Evolutionary conservation across 2,329 filamentous ascomycete genomes (phyloP).

Genomic region (Exophiala aquamarina): DNA sequence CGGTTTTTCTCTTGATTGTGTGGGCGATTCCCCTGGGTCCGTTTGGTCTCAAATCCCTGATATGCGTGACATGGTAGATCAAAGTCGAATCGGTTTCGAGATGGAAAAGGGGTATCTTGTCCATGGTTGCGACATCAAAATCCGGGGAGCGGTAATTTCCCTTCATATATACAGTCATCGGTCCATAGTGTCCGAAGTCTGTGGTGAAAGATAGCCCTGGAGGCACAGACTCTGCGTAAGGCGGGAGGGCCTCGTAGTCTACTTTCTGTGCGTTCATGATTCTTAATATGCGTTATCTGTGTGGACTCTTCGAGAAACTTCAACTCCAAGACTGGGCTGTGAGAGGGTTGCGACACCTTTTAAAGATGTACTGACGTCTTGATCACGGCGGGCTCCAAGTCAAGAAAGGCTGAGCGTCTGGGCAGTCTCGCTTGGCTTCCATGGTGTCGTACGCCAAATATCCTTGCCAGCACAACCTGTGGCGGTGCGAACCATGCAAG

Average conservation of each 20-base stretch:
- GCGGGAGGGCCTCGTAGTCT: background rate
- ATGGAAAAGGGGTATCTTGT: background rate
- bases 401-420: too few species aligned
- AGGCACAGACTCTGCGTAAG: background rate
- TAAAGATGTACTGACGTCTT: too few species aligned
- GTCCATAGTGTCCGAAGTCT: background rate
- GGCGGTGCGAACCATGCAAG: too few species aligned
- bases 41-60: constrained; percentile 1
- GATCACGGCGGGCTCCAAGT: too few species aligned
- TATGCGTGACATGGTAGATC: constrained; percentile 1
- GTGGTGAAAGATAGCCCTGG: background rate
- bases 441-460: too few species aligned
- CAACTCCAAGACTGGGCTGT: too few species aligned
- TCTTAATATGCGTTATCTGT: too few species aligned
- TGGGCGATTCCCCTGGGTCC: constrained; percentile 1
- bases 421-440: too few species aligned
- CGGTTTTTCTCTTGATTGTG: background rate
- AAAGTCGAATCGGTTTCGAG: constrained; percentile 1
- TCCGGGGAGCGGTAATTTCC: background rate
- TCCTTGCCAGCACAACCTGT: too few species aligned
- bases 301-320: too few species aligned
- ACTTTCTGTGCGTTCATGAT: too few species aligned
- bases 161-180: background rate
- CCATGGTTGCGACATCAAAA: background rate
- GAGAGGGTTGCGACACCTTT: too few species aligned